Evolutionary conservation across 345 rosid species (phyloP), one percentile per base, ranked within the genome.

Genomic region (Streptanthus diversifolius): DNA sequence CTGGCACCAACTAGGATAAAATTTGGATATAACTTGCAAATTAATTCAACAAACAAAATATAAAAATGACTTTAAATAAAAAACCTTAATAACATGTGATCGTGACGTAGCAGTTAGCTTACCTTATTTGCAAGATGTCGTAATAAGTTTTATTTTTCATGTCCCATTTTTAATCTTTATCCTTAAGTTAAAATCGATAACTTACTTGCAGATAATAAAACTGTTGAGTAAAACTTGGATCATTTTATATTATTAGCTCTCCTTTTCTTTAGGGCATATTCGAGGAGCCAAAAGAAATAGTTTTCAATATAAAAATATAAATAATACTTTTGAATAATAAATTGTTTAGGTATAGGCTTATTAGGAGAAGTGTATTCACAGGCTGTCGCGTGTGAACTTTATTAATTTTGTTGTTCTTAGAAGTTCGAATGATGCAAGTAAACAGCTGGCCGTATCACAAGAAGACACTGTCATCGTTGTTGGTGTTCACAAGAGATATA

Each of bases 401-500:
- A 39, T 48, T 29, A 8, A 13, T 12, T 4, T 13, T 76, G 8
- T 44, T 22, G 43, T 44, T 70, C 30, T 56, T 76, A 15, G 58
- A 70, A 76, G 39, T 77, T 70, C 60, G 65, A 76, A 76, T 70
- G 70, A 70, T 76, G 71, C 54, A 63, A 71, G 48, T 18, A 63
- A 70, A 71, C 76, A 77, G 76, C 72, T 77, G 76, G 76, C 62
- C 56, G 43, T 63, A 63, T 65, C 80, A 57, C 63, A 70, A 70
- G 48, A 77, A 56, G 76, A 77, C 72, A 77, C 13, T 63, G 21
- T 47, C 72, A 56, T 77, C 56, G 55, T 64, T 77, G 71, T 70
- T 76, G 60, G 53, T 53, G 13, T 70, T 53, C 71, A 60, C 75
- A 45, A 70, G 5, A 53, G 41, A 70, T 54, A 62, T 45, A 13